Evolutionary conservation across 1,284 basidiomycete genomes (phyloP), one percentile per base, ranked within the genome.

Genomic region (Cryptococcus sp.): DNA sequence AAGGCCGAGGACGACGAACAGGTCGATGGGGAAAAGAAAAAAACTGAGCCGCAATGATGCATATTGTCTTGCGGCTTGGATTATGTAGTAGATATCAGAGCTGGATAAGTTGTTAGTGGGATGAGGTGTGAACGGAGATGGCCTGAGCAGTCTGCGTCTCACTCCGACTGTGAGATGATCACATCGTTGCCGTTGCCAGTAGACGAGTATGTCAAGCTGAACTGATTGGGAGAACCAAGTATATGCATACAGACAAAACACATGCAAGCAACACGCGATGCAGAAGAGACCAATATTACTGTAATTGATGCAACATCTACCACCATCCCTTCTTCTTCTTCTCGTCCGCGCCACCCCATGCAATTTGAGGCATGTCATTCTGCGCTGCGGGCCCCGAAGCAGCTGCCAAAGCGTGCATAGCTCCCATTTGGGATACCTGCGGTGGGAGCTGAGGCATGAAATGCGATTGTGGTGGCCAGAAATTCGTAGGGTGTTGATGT

Each of bases 391-490:
- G 30, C 11, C 25, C 25, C 40, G 23, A n/a, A 38, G 23, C 27
- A 25, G 17, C 19, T 38, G 35, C 25, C 30, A 23, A 20, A 30
- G 11, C 10, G 15, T 19, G 39, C 35, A 54, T 50, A 4, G 40
- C 52, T 40, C 54, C 57, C 17, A 51, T 45, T 49, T 58, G 56
- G 19, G 61, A 54, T 38, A 62, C 50, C 23, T 62, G 58, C 19
- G 57, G 54, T 17, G 61, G 61, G 1, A 62, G 54, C 25, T 62
- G 61, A 25, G 61, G 61, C 61, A 62, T 62, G 47, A 62, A 62
- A 10, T 62, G 61, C 10, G 50, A 42, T n/a, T 62, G 57, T 10
- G 61, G 61, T n/a, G 61, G 61, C 61, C 61, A 62, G 50, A 55
- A 60, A 17, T 48, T 39, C 23, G 57, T 58, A 13, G 49, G 52